Base-by-base conservation (phyloP, 164 flowering plant genomes). In the Houttuynia cordata region DNA sequence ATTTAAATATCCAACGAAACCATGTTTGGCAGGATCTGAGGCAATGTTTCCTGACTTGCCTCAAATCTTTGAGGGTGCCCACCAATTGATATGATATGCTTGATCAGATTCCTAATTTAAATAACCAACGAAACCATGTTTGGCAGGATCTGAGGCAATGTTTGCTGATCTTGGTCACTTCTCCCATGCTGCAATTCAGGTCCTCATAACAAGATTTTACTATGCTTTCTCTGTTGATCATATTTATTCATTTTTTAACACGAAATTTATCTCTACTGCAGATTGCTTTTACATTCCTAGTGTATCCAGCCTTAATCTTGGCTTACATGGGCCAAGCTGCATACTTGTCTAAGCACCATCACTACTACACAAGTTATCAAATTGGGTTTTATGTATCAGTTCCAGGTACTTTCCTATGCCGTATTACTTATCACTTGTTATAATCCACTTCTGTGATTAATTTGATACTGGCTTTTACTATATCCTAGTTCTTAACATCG, bases 271-370 rank as follows among this genome's bases (percentile, higher is more conserved):
- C 68, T 58, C 56, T 20, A 34, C 61, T 69, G 81, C 85, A 89
- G 97, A 83, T 83, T 70, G 89, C 97, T 49, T 91, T 91, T 72
- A 83, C 89, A 53, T 84, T 81, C 69, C 70, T 91, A 68, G 97
- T 91, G 49, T 91, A 91, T 73, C 97, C 97, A 1, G 91, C 96
- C 1, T 81, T 91, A 10, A 86, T 84, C 74, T 76, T 91, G 74
- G 96, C 91, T 40, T 91, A 91, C 58, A 87, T 91, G 97, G 97
- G 97, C 64, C 93, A 91, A 78, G 97, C 97, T 45, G 97, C 97
- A 62, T 91, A 77, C 67, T 69, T 91, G 75, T 91, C 97, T 52
- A 74, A 67, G 73, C 87, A 91, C 73, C 95, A 91, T 63, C 65
- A 75, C 39, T 55, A 66, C 34, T n/a, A 63, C 34, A 70, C 70